Conservation (phyloP, 176 grass and related monocot species). For the Lolium perenne region DNA sequence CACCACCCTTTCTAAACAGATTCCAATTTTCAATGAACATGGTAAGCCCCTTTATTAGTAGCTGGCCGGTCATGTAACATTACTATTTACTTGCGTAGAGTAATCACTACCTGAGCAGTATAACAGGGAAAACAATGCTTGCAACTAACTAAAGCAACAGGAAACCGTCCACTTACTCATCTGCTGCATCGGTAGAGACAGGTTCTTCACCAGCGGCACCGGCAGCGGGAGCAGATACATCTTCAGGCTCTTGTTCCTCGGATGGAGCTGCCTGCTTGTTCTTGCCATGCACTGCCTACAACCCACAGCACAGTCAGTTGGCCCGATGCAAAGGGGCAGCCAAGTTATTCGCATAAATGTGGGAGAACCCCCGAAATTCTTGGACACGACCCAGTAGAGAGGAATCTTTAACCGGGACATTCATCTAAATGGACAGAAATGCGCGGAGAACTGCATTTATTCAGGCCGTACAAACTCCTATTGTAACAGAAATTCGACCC, state of each 20-base stretch:
- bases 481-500: neutral
- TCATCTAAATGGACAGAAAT: neutral
- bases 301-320: neutral
- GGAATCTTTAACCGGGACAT: too few relatives aligned
- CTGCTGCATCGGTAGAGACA: neutral
- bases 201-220: constrained; percentile 11
- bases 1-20: neutral
- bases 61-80: neutral
- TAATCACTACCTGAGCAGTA: neutral
- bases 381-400: neutral
- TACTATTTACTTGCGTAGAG: neutral
- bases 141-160: neutral
- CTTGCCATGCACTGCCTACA: constrained; percentile 57
- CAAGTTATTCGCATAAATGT: neutral
- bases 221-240: neutral
- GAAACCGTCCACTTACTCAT: constrained; percentile 42
- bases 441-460: neutral
- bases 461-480: neutral
- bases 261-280: constrained; percentile 16
- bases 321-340: neutral
- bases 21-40: neutral
- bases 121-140: neutral
- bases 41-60: neutral
- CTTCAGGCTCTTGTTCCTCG: constrained; percentile 37
- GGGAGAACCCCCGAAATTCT: neutral